These are phyloP conservation scores for Blastobotrys indianensis DNA, from an alignment of 1,139 yeast species.

Conservation along the genomic window DNA sequence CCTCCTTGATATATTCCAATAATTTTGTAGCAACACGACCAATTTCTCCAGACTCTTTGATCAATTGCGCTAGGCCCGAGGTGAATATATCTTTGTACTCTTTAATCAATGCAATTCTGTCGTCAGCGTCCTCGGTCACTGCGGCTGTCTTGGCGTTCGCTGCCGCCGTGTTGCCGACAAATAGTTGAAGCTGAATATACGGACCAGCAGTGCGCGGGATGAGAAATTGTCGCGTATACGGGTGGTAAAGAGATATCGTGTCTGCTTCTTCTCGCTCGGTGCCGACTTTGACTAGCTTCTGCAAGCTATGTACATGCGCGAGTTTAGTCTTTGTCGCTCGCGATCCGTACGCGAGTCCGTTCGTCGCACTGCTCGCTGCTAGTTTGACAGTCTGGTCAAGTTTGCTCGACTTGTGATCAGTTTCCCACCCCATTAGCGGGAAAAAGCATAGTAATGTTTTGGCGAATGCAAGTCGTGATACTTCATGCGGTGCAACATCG, in stretches of 20 bases:
- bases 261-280: no score
- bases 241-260: conserved; percentile 33
- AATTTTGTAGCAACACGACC: conserved; percentile 44
- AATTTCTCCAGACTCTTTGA: conserved; percentile 71
- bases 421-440: conserved; percentile 38
- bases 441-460: conserved; percentile 35
- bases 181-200: conserved; percentile 52
- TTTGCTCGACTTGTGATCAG: conserved; percentile 9
- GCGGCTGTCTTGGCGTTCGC: conserved; percentile 17
- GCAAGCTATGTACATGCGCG: conserved; percentile 29
- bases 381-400: conserved; percentile 10
- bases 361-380: conserved; percentile 27
- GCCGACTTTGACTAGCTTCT: conserved; percentile 19
- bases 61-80: conserved; percentile 46
- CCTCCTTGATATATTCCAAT: conserved; percentile 1
- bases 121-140: conserved; percentile 53
- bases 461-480: conserved; percentile 33
- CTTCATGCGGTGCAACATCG: conserved; percentile 29
- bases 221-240: conserved; percentile 46
- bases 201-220: conserved; percentile 55
- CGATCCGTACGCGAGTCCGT: conserved; percentile 31
- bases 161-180: conserved; percentile 25
- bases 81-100: conserved; percentile 46
- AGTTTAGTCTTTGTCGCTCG: conserved; percentile 29
- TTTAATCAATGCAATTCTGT: conserved; percentile 53